A percentile compares a stretch with the other conserved stretches of the same genome.
Conservation (phyloP, 2,329 filamentous ascomycete species). For the Trichoderma atrobrunneum region DNA sequence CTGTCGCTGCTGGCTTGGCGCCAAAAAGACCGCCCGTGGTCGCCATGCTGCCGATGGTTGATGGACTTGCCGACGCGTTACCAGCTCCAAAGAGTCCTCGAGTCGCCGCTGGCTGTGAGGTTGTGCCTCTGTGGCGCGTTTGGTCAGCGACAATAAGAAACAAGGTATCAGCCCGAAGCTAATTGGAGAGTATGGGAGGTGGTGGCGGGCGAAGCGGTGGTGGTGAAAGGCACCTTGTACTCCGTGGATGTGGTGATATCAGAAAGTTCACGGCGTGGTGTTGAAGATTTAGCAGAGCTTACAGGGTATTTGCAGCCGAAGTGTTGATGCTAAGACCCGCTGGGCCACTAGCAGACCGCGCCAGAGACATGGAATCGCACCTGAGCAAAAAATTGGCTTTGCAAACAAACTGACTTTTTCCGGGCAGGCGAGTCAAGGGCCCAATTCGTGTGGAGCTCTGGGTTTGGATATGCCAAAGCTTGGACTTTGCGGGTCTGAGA, state of each 20-base stretch:
- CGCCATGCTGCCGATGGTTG: slow-evolving; percentile 34
- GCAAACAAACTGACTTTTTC: slow-evolving; percentile 6
- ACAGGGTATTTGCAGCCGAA: slow-evolving; percentile 53
- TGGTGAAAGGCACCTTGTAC: neutral
- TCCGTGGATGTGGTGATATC: neutral
- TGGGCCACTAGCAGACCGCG: slow-evolving; percentile 58
- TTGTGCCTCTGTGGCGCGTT: slow-evolving; percentile 25
- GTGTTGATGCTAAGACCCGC: slow-evolving; percentile 64
- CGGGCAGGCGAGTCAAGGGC: slow-evolving; percentile 13
- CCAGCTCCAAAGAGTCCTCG: slow-evolving; percentile 39
- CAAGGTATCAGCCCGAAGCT: neutral
- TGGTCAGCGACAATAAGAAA: slow-evolving; percentile 4
- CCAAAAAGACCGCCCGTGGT: slow-evolving; percentile 40
- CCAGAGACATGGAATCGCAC: slow-evolving; percentile 44
- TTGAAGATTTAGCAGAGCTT: slow-evolving; percentile 26
- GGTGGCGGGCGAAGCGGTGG: neutral
- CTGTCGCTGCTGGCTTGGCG: slow-evolving; percentile 28
- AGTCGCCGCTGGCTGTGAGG: slow-evolving; percentile 35
- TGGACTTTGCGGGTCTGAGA: slow-evolving; percentile 1
- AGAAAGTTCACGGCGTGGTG: slow-evolving; percentile 5
- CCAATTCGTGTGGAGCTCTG: slow-evolving; percentile 20
- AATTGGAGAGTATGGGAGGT: neutral
- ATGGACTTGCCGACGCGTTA: slow-evolving; percentile 27
- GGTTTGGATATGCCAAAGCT: slow-evolving; percentile 1
- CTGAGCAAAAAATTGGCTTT: slow-evolving; percentile 20